phyloP scores from a whole-genome alignment of 805 yeast species.

The Clavispora asparagi region DNA sequence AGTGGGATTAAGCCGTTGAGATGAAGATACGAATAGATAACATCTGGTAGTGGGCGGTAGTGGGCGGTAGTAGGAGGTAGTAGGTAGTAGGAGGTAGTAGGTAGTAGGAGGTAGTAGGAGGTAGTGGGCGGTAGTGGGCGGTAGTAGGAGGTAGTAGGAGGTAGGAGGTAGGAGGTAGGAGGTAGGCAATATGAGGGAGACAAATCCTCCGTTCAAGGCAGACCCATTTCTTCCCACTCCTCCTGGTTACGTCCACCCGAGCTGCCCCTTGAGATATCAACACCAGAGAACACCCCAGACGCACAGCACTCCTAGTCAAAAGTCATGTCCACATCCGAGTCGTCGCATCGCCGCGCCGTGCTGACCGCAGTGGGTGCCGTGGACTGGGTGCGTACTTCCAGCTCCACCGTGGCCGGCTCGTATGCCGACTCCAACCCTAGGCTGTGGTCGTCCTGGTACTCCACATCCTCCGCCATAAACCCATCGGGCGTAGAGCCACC shows the following conservation, averaged over 20 bases:
- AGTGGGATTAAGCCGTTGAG: slow-evolving; percentile 1
- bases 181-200: too few relatives aligned
- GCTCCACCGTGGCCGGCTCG: not conserved
- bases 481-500: slow-evolving; percentile 29
- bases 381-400: not conserved
- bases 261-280: too few relatives aligned
- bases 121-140: too few relatives aligned
- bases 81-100: not conserved
- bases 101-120: too few relatives aligned
- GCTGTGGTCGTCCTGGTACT: slow-evolving; percentile 38
- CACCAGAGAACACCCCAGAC: too few relatives aligned
- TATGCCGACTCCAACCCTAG: slow-evolving; percentile 1
- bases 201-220: too few relatives aligned
- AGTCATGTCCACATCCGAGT: slow-evolving; percentile 40
- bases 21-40: too few relatives aligned
- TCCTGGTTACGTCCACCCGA: too few relatives aligned
- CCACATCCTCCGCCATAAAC: slow-evolving; percentile 45
- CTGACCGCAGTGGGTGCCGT: not conserved
- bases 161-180: too few relatives aligned
- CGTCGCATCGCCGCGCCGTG: slow-evolving; percentile 18
- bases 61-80: not conserved
- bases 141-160: too few relatives aligned
- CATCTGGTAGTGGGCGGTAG: not conserved
- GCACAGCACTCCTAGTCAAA: too few relatives aligned
- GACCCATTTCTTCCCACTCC: too few relatives aligned